phyloP scores from a whole-genome alignment of 2,329 filamentous ascomycete genomes.

The Fusarium sp. region DNA sequence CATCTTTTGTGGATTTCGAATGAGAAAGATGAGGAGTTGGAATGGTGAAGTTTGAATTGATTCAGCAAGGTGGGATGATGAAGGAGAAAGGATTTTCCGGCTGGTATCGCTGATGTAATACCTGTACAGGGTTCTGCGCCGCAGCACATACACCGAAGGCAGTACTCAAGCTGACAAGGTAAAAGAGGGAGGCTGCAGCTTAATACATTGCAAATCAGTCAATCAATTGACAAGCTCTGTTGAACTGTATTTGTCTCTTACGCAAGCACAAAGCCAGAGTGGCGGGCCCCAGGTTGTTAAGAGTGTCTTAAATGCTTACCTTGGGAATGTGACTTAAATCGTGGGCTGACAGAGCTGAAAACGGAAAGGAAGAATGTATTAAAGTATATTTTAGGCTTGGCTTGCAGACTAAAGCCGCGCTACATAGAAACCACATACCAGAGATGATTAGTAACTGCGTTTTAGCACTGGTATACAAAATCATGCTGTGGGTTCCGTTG shows the following conservation, averaged over 20 bases:
- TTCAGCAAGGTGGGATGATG: background rate
- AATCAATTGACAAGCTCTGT: accelerated
- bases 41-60: too few relatives aligned
- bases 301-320: background rate
- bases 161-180: background rate
- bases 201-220: background rate
- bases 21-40: accelerated
- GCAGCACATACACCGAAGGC: accelerated
- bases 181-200: accelerated
- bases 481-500: too few relatives aligned
- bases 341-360: background rate
- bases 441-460: background rate
- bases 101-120: background rate
- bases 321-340: background rate
- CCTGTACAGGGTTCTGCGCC: background rate
- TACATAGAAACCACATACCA: background rate
- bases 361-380: background rate
- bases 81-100: background rate
- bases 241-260: accelerated
- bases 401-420: background rate
- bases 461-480: background rate
- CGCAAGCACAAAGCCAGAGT: background rate
- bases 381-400: background rate
- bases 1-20: background rate
- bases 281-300: background rate